Conservation (phyloP, 306 rosid genomes). For the Prunus dulcis region DNA sequence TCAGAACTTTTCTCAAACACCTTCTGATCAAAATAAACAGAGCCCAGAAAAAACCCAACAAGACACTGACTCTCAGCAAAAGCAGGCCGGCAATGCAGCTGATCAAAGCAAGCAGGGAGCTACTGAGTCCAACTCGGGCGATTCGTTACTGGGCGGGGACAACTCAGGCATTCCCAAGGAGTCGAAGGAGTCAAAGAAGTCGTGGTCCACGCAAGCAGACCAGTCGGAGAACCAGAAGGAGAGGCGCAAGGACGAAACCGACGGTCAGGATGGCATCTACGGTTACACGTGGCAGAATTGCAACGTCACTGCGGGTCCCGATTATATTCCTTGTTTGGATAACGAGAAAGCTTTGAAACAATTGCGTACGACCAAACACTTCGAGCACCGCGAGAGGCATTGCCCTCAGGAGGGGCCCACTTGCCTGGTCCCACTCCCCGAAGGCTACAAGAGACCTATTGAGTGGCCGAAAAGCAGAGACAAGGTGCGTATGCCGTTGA, state of each 20-base stretch:
- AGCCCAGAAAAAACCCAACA: neutral
- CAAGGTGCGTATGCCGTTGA: slow-evolving; percentile 42
- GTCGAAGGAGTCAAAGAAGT: slow-evolving; percentile 55
- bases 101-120: slow-evolving; percentile 18
- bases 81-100: slow-evolving; percentile 15
- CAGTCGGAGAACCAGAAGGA: slow-evolving; percentile 68
- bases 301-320: slow-evolving; percentile 64
- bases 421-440: slow-evolving; percentile 67
- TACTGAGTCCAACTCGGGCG: slow-evolving; percentile 24
- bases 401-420: slow-evolving; percentile 81
- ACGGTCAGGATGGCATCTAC: slow-evolving; percentile 26
- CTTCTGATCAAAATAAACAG: neutral
- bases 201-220: slow-evolving; percentile 69
- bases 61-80: neutral
- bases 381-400: slow-evolving; percentile 86
- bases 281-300: slow-evolving; percentile 61
- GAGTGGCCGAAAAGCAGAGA: slow-evolving; percentile 77
- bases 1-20: neutral
- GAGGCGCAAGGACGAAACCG: slow-evolving; percentile 60
- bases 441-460: slow-evolving; percentile 55
- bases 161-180: slow-evolving; percentile 43
- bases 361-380: slow-evolving; percentile 53
- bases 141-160: slow-evolving; percentile 23
- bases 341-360: slow-evolving; percentile 59
- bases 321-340: slow-evolving; percentile 93